phyloP scores from a whole-genome alignment of 345 rosid genomes.

The Populus davidiana region DNA sequence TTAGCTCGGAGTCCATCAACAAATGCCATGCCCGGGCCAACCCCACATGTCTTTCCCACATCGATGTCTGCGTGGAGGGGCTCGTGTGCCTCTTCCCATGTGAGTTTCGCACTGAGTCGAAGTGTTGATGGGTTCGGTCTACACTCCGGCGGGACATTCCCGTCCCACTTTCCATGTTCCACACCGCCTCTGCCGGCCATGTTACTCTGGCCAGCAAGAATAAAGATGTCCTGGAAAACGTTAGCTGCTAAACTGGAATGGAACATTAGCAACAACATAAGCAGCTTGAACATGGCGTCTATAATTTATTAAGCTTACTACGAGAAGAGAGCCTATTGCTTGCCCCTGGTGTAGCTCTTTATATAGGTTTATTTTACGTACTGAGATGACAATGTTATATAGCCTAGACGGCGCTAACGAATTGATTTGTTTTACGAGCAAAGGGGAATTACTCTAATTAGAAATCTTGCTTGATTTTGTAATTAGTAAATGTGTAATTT shows the following conservation, averaged over 20 bases:
- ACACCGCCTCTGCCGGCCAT: conserved; percentile 31
- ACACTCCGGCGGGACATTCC: conserved; percentile 13
- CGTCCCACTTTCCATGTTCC: conserved; percentile 10
- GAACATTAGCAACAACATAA: neutral
- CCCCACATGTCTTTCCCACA: conserved; percentile 13
- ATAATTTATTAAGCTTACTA: neutral
- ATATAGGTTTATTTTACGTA: no score
- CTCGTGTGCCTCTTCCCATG: conserved; percentile 22
- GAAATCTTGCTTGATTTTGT: no score
- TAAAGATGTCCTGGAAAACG: conserved; percentile 17
- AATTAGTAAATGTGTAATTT: no score
- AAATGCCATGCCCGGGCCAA: conserved; percentile 30
- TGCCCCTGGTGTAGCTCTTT: no score
- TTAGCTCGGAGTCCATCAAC: conserved; percentile 1
- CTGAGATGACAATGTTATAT: no score
- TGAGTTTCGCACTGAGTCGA: conserved; percentile 4
- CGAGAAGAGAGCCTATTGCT: no score
- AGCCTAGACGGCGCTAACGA: no score
- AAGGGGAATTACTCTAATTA: no score
- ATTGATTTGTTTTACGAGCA: no score
- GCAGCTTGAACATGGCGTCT: neutral
- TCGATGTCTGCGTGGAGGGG: conserved; percentile 16
- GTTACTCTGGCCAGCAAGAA: conserved; percentile 29
- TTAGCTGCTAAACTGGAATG: neutral
- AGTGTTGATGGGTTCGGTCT: conserved; percentile 18